Evolutionary conservation across 306 rosid species (phyloP).

Genomic region (Rosa multiflora): DNA sequence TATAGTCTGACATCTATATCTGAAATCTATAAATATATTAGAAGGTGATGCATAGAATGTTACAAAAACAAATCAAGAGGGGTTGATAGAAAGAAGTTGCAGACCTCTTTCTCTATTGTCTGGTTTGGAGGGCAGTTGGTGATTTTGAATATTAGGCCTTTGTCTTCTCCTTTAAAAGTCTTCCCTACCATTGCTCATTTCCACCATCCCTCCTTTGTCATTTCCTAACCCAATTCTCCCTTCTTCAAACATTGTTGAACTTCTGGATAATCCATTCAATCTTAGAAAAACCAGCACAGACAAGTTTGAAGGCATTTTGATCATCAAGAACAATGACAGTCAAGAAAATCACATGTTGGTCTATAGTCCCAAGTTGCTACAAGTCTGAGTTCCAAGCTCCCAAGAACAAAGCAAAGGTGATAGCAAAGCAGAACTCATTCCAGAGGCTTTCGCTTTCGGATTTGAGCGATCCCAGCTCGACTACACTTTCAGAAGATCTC

Average conservation of each 20-base stretch:
- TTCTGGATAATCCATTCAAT: neutral
- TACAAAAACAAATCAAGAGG: slow-evolving; percentile 8
- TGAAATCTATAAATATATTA: neutral
- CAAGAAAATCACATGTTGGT: slow-evolving; percentile 45
- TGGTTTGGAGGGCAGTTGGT: slow-evolving; percentile 36
- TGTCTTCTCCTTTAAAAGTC: slow-evolving; percentile 18
- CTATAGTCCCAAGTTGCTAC: slow-evolving; percentile 58
- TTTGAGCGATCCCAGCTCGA: slow-evolving; percentile 62
- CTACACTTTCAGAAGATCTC: slow-evolving; percentile 64
- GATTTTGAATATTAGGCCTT: slow-evolving; percentile 41
- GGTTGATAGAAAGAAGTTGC: slow-evolving; percentile 33
- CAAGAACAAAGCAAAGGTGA: slow-evolving; percentile 41
- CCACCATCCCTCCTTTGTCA: slow-evolving; percentile 9
- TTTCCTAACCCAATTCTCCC: slow-evolving; percentile 11
- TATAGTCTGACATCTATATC: neutral
- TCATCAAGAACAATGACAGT: slow-evolving; percentile 17
- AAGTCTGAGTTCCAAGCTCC: slow-evolving; percentile 31
- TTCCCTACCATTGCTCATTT: slow-evolving; percentile 15
- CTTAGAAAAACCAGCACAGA: neutral
- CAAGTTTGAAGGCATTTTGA: slow-evolving; percentile 4
- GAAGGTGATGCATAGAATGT: slow-evolving; percentile 21
- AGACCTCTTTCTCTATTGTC: slow-evolving; percentile 29
- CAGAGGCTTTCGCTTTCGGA: slow-evolving; percentile 62
- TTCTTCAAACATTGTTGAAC: neutral
- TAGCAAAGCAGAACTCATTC: slow-evolving; percentile 50